These are phyloP conservation scores for Mimosa pudica DNA, from an alignment of 306 rosid genomes.

Conservation along the genomic window DNA sequence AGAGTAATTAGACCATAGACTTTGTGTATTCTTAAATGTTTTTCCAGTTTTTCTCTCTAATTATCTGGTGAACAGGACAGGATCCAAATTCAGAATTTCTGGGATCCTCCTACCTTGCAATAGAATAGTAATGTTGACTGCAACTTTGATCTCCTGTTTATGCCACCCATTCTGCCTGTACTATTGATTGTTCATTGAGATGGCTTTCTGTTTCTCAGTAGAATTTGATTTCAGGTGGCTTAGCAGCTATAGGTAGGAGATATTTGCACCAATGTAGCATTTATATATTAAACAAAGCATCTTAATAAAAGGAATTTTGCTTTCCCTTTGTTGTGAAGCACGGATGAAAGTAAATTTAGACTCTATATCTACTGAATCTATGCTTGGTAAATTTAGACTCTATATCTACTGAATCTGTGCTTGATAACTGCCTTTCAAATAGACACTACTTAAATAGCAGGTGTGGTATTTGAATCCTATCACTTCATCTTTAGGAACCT, in stretches of 20 bases:
- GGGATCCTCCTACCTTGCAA: not conserved
- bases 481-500: slow-evolving; percentile 9
- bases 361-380: not conserved
- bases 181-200: not conserved
- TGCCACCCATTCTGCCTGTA: not conserved
- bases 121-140: not conserved
- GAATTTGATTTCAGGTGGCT: not conserved
- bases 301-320: not conserved
- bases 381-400: not conserved
- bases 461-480: slow-evolving; percentile 9
- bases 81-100: not conserved
- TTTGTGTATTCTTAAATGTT: not conserved
- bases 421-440: not conserved
- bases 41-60: not conserved
- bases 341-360: not conserved
- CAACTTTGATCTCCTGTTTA: not conserved
- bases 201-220: not conserved
- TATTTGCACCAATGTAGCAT: not conserved
- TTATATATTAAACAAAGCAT: not conserved
- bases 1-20: not conserved
- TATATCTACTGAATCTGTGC: not conserved
- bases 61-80: not conserved
- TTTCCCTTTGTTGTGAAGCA: not conserved
- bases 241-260: not conserved
- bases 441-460: not conserved